Conservation (phyloP, 1,139 yeast species). For the Meyerozyma elateridarum region DNA sequence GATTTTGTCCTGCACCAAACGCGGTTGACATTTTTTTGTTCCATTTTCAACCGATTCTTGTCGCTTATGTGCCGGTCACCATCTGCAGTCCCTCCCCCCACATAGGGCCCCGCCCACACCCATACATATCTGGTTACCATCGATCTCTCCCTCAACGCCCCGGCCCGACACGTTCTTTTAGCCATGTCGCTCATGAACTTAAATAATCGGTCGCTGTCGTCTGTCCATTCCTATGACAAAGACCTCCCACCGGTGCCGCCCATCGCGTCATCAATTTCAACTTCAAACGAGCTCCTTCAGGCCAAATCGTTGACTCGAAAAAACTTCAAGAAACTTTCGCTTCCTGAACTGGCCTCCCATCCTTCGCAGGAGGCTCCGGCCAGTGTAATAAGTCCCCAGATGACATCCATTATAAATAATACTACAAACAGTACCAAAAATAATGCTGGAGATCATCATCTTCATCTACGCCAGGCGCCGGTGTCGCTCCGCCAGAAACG, state of each 20-base stretch:
- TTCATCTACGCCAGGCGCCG: conserved; percentile 1
- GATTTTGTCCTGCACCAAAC: no score
- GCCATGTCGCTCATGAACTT: conserved; percentile 1
- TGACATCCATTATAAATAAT: no score
- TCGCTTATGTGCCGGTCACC: no score
- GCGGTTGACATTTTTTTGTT: no score
- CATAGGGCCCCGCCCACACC: no score
- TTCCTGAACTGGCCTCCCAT: conserved; percentile 27
- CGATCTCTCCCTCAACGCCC: no score
- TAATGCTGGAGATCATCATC: neutral
- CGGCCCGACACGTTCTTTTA: no score
- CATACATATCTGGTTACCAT: no score
- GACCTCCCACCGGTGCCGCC: conserved; percentile 1
- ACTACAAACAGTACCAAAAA: neutral
- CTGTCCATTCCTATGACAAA: conserved; percentile 1
- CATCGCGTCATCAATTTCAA: no score
- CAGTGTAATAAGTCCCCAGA: neutral
- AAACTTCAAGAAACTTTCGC: conserved; percentile 67
- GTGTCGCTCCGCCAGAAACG: conserved; percentile 13
- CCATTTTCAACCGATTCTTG: no score
- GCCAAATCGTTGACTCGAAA: conserved; percentile 64
- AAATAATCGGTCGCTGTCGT: neutral
- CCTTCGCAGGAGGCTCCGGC: conserved; percentile 3
- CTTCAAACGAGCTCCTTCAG: conserved; percentile 27
- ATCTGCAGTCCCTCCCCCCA: no score